Conservation (phyloP, 2,329 filamentous ascomycete species). For the Neopestalotiopsis sp. region DNA sequence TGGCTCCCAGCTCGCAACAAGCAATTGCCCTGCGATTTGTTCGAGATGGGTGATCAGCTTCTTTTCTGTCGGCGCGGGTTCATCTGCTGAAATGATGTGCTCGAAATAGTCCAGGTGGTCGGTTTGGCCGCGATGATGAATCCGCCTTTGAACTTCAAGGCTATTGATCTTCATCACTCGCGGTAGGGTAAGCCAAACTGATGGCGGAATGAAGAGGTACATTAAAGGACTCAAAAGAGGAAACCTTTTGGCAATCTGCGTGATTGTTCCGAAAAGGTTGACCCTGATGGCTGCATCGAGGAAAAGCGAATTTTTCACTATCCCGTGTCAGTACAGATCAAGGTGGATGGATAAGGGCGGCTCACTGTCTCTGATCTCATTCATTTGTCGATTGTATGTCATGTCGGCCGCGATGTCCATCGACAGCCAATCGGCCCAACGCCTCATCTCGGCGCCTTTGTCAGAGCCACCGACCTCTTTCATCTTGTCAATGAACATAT, state of each 20-base stretch:
- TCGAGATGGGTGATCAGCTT: conserved; percentile 22
- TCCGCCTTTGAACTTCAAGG: conserved; percentile 19
- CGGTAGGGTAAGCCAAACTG: not conserved
- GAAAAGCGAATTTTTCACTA: conserved; percentile 19
- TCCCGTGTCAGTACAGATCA: not conserved
- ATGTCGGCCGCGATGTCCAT: conserved; percentile 21
- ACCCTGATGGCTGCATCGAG: conserved; percentile 18
- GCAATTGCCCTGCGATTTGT: conserved; percentile 24
- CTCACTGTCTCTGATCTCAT: conserved; percentile 25
- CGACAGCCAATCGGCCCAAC: conserved; percentile 28
- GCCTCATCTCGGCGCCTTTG: conserved; percentile 20
- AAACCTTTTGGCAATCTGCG: conserved; percentile 20
- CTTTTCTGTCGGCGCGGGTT: conserved; percentile 6
- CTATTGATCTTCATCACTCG: conserved; percentile 4
- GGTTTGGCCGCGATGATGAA: conserved; percentile 21
- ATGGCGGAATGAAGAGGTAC: conserved; percentile 23
- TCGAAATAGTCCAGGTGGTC: conserved; percentile 29
- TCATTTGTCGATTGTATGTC: conserved; percentile 21
- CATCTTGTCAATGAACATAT: conserved; percentile 27
- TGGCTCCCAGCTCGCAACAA: conserved; percentile 25
- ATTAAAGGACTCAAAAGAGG: conserved; percentile 23
- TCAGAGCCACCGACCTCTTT: conserved; percentile 15
- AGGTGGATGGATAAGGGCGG: not conserved
- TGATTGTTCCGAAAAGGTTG: conserved; percentile 15
- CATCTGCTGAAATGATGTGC: conserved; percentile 19